Evolutionary conservation across 1,284 basidiomycete species (phyloP).

Genomic region (Boletus mariae): DNA sequence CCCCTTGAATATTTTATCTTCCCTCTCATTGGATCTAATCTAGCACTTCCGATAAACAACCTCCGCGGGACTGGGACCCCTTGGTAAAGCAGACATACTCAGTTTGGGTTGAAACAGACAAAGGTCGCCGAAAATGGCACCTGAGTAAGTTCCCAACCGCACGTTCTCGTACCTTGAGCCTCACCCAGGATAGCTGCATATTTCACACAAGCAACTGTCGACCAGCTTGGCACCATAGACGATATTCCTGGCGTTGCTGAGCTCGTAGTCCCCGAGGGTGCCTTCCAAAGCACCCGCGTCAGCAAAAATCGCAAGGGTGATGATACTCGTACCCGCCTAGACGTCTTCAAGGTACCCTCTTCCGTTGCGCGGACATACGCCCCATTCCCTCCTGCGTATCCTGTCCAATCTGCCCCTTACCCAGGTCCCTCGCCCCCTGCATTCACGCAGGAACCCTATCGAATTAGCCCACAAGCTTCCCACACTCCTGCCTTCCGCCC

Average conservation of each 20-base stretch:
- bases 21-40: slow-evolving; percentile 17
- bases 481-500: slow-evolving; percentile 21
- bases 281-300: slow-evolving; percentile 61
- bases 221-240: slow-evolving; percentile 62
- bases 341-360: slow-evolving; percentile 28
- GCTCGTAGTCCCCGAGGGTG: slow-evolving; percentile 53
- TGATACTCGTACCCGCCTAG: slow-evolving; percentile 24
- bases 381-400: slow-evolving; percentile 47
- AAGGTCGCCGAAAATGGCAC: slow-evolving; percentile 72
- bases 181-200: slow-evolving; percentile 56
- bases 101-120: slow-evolving; percentile 61
- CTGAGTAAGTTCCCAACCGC: slow-evolving; percentile 49
- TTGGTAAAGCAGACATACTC: slow-evolving; percentile 79
- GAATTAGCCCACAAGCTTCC: slow-evolving; percentile 19
- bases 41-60: slow-evolving; percentile 39
- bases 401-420: slow-evolving; percentile 29
- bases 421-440: slow-evolving; percentile 23
- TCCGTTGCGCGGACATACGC: slow-evolving; percentile 49
- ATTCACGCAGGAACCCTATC: slow-evolving; percentile 27
- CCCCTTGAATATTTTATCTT: neutral
- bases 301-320: slow-evolving; percentile 44
- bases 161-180: slow-evolving; percentile 4
- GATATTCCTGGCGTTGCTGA: slow-evolving; percentile 51
- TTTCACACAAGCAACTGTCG: slow-evolving; percentile 69
- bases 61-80: slow-evolving; percentile 65